Evolutionary conservation across 768 basidiomycete genomes (phyloP).

Genomic region (Rhizopogon roseolus): DNA sequence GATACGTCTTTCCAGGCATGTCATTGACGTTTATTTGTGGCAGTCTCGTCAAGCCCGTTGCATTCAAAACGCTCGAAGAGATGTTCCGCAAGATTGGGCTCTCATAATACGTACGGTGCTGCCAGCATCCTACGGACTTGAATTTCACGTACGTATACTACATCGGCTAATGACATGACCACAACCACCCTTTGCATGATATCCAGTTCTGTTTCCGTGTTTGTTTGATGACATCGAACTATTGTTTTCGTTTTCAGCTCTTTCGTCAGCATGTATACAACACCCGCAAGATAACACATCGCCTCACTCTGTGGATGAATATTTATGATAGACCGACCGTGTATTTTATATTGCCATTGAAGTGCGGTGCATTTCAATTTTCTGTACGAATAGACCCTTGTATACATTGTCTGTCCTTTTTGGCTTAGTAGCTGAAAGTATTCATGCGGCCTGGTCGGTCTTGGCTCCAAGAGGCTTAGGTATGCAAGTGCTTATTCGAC

Average conservation of each 20-base stretch:
- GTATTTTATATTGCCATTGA: too few relatives aligned
- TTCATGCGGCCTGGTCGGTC: too few relatives aligned
- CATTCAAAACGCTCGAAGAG: conserved; percentile 85
- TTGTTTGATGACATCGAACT: neutral
- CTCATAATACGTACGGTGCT: conserved; percentile 22
- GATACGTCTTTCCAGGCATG: conserved; percentile 28
- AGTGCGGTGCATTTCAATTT: too few relatives aligned
- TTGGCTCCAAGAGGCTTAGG: too few relatives aligned
- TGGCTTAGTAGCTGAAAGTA: too few relatives aligned
- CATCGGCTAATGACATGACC: neutral
- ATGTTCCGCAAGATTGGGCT: conserved; percentile 74
- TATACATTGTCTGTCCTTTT: too few relatives aligned
- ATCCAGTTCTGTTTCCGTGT: neutral
- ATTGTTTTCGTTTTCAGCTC: neutral
- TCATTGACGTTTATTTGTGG: neutral
- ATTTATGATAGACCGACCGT: too few relatives aligned
- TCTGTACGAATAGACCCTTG: too few relatives aligned
- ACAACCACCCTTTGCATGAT: neutral
- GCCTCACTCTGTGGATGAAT: too few relatives aligned
- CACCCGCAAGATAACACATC: too few relatives aligned
- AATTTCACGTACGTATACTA: neutral
- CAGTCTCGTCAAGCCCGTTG: conserved; percentile 92
- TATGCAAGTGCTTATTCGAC: too few relatives aligned
- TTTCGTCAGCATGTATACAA: neutral
- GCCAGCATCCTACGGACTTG: neutral